Evolutionary conservation across 768 basidiomycete genomes (phyloP), one percentile per base, ranked within the genome.

Genomic region (Tulasnella sp.): DNA sequence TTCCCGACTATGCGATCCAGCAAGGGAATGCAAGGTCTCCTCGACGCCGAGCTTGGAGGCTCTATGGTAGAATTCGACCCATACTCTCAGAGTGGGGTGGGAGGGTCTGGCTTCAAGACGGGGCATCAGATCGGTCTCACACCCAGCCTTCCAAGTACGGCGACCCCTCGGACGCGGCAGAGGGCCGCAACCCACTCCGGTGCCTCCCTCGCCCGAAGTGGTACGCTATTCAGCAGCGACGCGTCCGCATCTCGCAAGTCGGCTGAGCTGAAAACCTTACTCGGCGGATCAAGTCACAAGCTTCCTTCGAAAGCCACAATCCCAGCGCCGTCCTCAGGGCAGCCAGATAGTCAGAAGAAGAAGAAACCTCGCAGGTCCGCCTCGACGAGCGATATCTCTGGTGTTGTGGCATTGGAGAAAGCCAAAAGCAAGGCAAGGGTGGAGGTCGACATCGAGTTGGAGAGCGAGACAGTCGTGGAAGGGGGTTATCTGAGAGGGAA

Each of bases 361-460:
- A n/a, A 74, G 2, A 80, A 80, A 75, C 72, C 9, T 41, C 80
- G 31, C 81, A 82, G 8, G 82, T 72, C 77, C 34, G 40, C 72
- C 12, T 83, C 58, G 50, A 80, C 80, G 77, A 74, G 48, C 72
- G 69, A 80, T 78, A 82, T 83, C 69, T 79, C 84, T 72, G 84
- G 86, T 48, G 82, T 84, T 18, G 88, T 91, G 31, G 85, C 86
- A 1, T 86, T 95, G 54, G 95, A 95, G 85, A 93, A 94, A 83
- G 92, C 94, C 6, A 92, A 91, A 83, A 84, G 90, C 20, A 90
- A 89, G 34, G 91, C 95, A 11, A 92, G 94, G 77, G 93, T 97
- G 0, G 93, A 93, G 84, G 87, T 97, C 16, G 94, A 97, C 83
- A 91, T 97, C 58, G 86, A 91, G n/a, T 89, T 96, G 44, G 91